Evolutionary conservation across 2,329 filamentous ascomycete genomes (phyloP).

Genomic region (Davidsoniella australis): DNA sequence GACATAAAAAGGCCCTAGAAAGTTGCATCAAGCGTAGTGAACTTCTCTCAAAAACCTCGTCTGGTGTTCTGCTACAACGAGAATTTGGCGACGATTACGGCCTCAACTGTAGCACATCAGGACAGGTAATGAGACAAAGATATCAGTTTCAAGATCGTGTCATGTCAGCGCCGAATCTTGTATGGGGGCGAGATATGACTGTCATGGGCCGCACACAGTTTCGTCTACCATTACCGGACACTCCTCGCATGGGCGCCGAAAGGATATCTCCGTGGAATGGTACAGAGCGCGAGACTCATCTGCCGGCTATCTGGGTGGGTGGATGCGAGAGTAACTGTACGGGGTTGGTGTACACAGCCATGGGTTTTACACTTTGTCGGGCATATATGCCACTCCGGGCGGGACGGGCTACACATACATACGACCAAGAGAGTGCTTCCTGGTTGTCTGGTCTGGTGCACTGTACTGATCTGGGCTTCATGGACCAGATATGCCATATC

Average conservation of each 20-base stretch:
- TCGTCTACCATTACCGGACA: neutral
- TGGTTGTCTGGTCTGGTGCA: neutral
- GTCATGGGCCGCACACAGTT: constrained; percentile 6
- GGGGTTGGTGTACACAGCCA: constrained; percentile 6
- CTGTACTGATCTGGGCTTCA: neutral
- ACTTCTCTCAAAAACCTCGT: neutral
- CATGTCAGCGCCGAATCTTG: no score
- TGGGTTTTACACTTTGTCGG: neutral
- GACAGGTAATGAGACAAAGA: no score
- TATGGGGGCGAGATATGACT: constrained; percentile 2
- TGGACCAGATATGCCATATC: neutral
- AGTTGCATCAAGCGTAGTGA: no score
- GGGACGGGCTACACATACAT: neutral
- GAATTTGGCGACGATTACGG: constrained; percentile 7
- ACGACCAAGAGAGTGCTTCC: neutral
- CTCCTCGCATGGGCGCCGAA: neutral
- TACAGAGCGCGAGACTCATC: constrained; percentile 2
- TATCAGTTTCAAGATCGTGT: no score
- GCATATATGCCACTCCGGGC: constrained; percentile 4
- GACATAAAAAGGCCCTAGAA: constrained; percentile 25
- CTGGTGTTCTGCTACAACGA: constrained; percentile 1
- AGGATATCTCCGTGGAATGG: constrained; percentile 6
- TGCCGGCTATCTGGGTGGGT: constrained; percentile 7
- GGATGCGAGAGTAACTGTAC: constrained; percentile 4
- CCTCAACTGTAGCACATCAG: no score